These are phyloP conservation scores for Peronosclerospora sorghi DNA, from an alignment of 352 stramenopile species.

Conservation along the genomic window DNA sequence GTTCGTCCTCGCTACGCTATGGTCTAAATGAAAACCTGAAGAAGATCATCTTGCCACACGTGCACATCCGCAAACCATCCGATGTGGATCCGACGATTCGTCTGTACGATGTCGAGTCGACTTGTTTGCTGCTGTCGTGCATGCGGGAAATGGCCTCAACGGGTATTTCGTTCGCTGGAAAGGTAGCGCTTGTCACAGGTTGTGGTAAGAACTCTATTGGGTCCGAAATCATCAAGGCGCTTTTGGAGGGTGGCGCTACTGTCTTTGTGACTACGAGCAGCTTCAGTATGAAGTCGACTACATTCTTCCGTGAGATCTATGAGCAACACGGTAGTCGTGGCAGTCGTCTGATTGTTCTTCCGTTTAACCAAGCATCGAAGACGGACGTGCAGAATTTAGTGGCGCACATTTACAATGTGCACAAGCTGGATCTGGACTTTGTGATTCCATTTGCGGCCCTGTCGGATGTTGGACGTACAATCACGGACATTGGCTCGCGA, in stretches of 20 bases:
- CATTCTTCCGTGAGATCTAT: conserved; percentile 71
- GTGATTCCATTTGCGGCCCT: conserved; percentile 82
- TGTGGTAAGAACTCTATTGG: conserved; percentile 81
- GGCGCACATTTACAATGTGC: conserved; percentile 70
- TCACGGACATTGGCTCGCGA: conserved; percentile 64
- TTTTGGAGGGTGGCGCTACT: conserved; percentile 75
- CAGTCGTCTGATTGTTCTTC: conserved; percentile 65
- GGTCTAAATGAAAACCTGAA: conserved; percentile 55
- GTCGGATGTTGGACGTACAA: conserved; percentile 66
- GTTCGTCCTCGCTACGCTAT: conserved; percentile 33
- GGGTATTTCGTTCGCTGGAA: conserved; percentile 76
- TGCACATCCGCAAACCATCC: conserved; percentile 68
- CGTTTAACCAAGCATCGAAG: conserved; percentile 82
- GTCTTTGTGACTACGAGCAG: conserved; percentile 81
- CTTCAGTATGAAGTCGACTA: conserved; percentile 45
- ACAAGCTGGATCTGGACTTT: conserved; percentile 80
- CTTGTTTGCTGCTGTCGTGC: conserved; percentile 61
- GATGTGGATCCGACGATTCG: conserved; percentile 68
- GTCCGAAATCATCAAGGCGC: conserved; percentile 70
- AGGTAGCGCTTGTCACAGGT: conserved; percentile 79
- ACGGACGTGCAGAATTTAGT: conserved; percentile 61
- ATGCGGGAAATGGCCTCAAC: conserved; percentile 80
- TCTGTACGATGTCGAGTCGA: conserved; percentile 74
- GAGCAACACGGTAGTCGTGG: conserved; percentile 75
- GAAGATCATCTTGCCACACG: conserved; percentile 54